Conservation (phyloP, 2,329 filamentous ascomycete genomes). For the Phialemonium atrogriseum region DNA sequence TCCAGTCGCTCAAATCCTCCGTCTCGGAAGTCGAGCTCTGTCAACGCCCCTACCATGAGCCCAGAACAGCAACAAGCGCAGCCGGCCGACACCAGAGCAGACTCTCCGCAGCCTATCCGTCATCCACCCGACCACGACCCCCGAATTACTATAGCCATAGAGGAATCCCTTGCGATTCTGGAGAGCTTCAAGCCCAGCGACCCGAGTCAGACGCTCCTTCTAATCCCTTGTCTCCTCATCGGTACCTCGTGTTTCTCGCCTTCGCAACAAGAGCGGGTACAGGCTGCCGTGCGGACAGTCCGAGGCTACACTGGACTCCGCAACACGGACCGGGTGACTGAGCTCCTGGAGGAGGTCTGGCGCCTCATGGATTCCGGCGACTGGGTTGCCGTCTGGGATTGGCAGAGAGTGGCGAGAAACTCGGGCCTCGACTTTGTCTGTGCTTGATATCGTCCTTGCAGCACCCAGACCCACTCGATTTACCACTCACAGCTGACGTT, state of each 20-base stretch:
- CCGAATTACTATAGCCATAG: slow-evolving; percentile 44
- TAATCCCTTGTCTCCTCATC: slow-evolving; percentile 53
- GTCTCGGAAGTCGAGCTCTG: slow-evolving; percentile 9
- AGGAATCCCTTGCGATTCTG: slow-evolving; percentile 47
- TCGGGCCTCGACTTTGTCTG: slow-evolving; percentile 51
- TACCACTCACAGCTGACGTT: neutral
- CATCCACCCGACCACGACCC: slow-evolving; percentile 40
- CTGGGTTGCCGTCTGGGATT: slow-evolving; percentile 55
- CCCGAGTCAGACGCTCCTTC: slow-evolving; percentile 48
- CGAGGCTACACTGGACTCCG: slow-evolving; percentile 52
- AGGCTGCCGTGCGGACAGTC: slow-evolving; percentile 39
- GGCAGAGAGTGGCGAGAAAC: slow-evolving; percentile 46
- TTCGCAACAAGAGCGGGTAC: slow-evolving; percentile 42
- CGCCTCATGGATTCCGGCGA: slow-evolving; percentile 48
- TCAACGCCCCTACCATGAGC: slow-evolving; percentile 10
- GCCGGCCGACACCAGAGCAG: slow-evolving; percentile 14
- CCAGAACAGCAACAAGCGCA: slow-evolving; percentile 12
- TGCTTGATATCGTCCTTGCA: slow-evolving; percentile 15
- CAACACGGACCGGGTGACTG: slow-evolving; percentile 44
- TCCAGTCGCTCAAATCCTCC: slow-evolving; percentile 6
- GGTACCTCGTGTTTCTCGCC: slow-evolving; percentile 51
- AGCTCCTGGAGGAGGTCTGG: slow-evolving; percentile 53
- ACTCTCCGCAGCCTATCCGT: slow-evolving; percentile 38
- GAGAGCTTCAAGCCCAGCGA: slow-evolving; percentile 49
- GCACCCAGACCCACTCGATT: neutral